Percentiles rank a stretch among this genome's conserved stretches.
Conservation (phyloP, 108 stramenopile species). For the Cyclotella cryptica region DNA sequence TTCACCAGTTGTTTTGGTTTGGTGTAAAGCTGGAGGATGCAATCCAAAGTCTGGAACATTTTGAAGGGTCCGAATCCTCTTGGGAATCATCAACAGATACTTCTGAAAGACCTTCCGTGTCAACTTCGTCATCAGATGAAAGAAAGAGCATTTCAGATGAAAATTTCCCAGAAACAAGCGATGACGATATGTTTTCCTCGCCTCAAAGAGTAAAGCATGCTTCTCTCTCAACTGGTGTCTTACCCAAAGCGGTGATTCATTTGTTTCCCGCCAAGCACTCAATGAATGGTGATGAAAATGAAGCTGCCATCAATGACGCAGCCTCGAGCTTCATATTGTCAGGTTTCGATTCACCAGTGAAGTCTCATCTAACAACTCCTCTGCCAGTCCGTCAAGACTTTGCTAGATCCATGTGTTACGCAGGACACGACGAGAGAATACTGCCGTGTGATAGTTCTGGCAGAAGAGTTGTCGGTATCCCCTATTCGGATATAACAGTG, state of each 20-base stretch:
- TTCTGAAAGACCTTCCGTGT: constrained; percentile 12
- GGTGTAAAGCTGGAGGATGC: constrained; percentile 63
- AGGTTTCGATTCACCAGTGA: constrained; percentile 34
- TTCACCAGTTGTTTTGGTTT: constrained; percentile 59
- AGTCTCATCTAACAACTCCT: constrained; percentile 4
- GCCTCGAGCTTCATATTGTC: constrained; percentile 56
- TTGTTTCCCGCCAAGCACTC: constrained; percentile 14
- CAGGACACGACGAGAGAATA: background rate
- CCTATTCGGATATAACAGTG: constrained; percentile 19
- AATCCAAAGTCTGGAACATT: constrained; percentile 27
- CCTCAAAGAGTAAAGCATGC: constrained; percentile 3
- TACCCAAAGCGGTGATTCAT: constrained; percentile 21
- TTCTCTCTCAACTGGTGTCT: constrained; percentile 16
- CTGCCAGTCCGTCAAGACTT: constrained; percentile 13
- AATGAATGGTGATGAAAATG: constrained; percentile 18
- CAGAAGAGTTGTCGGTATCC: background rate
- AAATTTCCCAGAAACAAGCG: constrained; percentile 9
- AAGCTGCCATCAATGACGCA: constrained; percentile 53
- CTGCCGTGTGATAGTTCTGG: background rate
- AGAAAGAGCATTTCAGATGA: constrained; percentile 2
- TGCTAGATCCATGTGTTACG: constrained; percentile 5
- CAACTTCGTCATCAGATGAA: constrained; percentile 18
- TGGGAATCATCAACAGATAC: constrained; percentile 18
- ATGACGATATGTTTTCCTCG: constrained; percentile 15
- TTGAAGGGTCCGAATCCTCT: constrained; percentile 12